Percentiles rank a stretch among this genome's conserved stretches.
These are phyloP conservation scores for Xylaria sp. DNA, from an alignment of 495 filamentous ascomycete genomes.

Conservation along the genomic window DNA sequence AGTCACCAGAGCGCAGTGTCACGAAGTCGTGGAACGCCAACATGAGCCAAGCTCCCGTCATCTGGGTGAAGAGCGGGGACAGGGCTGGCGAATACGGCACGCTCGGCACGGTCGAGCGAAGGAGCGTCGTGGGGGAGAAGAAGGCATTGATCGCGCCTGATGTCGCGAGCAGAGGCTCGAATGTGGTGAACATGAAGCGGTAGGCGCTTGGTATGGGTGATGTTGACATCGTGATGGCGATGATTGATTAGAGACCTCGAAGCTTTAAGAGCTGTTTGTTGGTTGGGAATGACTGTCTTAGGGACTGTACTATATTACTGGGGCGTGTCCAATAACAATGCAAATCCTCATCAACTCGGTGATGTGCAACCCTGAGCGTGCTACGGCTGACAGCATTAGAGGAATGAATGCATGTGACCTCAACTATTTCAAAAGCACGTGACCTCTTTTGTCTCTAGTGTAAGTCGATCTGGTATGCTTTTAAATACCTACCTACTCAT, in stretches of 20 bases:
- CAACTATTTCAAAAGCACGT: neutral
- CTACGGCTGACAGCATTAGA: neutral
- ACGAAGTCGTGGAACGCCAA: slow-evolving; percentile 58
- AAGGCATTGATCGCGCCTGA: slow-evolving; percentile 22
- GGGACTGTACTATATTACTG: neutral
- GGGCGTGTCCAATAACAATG: neutral
- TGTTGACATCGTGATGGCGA: slow-evolving; percentile 14
- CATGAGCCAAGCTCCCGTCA: slow-evolving; percentile 45
- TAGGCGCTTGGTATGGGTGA: slow-evolving; percentile 22
- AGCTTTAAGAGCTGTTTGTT: neutral
- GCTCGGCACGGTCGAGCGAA: slow-evolving; percentile 18
- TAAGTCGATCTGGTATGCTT: neutral
- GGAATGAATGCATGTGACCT: neutral
- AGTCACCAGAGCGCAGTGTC: slow-evolving; percentile 31
- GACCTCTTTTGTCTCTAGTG: neutral
- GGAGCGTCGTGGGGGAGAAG: slow-evolving; percentile 18
- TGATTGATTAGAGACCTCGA: neutral
- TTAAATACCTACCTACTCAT: neutral
- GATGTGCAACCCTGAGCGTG: neutral
- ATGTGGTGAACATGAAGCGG: slow-evolving; percentile 18
- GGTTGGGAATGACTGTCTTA: neutral
- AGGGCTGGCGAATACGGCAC: slow-evolving; percentile 20
- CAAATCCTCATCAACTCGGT: neutral
- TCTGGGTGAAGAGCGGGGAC: slow-evolving; percentile 22
- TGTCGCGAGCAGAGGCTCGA: slow-evolving; percentile 23